Evolutionary conservation across 1,284 basidiomycete species (phyloP).

Genomic region (Papiliotrema fonsecae): DNA sequence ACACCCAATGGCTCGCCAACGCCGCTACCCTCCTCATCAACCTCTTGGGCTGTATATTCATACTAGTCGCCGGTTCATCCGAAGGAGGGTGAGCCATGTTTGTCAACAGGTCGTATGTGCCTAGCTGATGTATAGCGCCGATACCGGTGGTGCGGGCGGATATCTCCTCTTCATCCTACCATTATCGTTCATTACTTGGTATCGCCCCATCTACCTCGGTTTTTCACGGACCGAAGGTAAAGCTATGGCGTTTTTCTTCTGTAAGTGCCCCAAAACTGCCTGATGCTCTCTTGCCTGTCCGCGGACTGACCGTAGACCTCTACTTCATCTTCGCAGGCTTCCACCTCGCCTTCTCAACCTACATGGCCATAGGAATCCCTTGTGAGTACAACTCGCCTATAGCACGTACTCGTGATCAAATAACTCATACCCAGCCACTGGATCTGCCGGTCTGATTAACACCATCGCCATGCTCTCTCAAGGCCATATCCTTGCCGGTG

Average conservation of each 20-base stretch:
- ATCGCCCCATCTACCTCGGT: constrained; percentile 91
- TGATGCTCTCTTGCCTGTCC: neutral
- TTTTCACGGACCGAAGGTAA: constrained; percentile 76
- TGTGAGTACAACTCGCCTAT: constrained; percentile 25
- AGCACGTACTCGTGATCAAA: constrained; percentile 43
- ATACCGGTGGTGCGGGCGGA: constrained; percentile 30
- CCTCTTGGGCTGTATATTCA: constrained; percentile 81
- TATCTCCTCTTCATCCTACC: constrained; percentile 77
- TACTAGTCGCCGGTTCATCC: constrained; percentile 68
- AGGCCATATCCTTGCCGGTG: constrained; percentile 60
- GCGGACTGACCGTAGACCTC: constrained; percentile 60
- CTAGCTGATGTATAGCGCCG: constrained; percentile 27
- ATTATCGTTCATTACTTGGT: constrained; percentile 86
- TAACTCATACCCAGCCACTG: constrained; percentile 56
- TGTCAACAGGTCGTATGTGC: constrained; percentile 13
- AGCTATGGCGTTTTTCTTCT: constrained; percentile 50
- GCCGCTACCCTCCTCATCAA: constrained; percentile 76
- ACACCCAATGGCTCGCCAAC: constrained; percentile 81
- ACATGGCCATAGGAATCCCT: constrained; percentile 80
- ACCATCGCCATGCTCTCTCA: constrained; percentile 69
- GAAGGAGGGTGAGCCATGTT: constrained; percentile 59
- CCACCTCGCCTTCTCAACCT: constrained; percentile 84
- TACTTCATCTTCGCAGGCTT: constrained; percentile 94
- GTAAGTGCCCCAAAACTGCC: constrained; percentile 19
- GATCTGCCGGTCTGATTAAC: constrained; percentile 91